Base-by-base conservation (phyloP, 1,139 yeast genomes). In the Yamadazyma aaseri region DNA sequence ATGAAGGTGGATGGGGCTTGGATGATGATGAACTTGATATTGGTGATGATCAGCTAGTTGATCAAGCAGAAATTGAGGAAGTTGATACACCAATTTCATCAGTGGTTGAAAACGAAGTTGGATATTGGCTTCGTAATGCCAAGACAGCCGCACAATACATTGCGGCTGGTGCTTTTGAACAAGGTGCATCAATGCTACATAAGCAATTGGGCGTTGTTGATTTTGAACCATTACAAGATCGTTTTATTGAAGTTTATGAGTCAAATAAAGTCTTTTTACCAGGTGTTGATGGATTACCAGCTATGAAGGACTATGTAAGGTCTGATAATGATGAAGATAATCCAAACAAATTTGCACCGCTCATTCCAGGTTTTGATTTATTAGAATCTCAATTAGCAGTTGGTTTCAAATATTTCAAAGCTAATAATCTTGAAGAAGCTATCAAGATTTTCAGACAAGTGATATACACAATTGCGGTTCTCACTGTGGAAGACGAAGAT, bases 101-200 rank as follows among this genome's bases (percentile, higher is more conserved):
- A 12, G 34, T 56, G 6, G 60, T 57, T 15, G 71, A 73, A 13
- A 75, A 80, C 22, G 97, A 92, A 58, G 60, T 81, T 26, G 83
- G 83, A 4, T 62, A 65, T 45, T 94, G 99, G 98, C 75, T 86
- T 26, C 83, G 92, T 46, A 86, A 85, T 61, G 86, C 97, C 11
- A 86, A 84, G 44, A 75, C 92, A 34, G 89, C 97, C 4, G 97
- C 96, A 24, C 89, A 86, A 24, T 87, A 87, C 50, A 89, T 85
- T 52, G 97, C 98, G 2, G 90, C 97, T 2, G 99, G 99, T 48
- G 86, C 95, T 5, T 89, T 90, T 57, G 97, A 90, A 45, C 86
- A 92, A 42, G 98, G 98, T 29, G 94, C 97, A 24, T 92, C 87
- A 49, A 75, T 94, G 54, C 74, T 94, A 52, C 79, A 84, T 63